phyloP scores from a whole-genome alignment of 352 stramenopile genomes.

The Elongisporangium senticosum region DNA sequence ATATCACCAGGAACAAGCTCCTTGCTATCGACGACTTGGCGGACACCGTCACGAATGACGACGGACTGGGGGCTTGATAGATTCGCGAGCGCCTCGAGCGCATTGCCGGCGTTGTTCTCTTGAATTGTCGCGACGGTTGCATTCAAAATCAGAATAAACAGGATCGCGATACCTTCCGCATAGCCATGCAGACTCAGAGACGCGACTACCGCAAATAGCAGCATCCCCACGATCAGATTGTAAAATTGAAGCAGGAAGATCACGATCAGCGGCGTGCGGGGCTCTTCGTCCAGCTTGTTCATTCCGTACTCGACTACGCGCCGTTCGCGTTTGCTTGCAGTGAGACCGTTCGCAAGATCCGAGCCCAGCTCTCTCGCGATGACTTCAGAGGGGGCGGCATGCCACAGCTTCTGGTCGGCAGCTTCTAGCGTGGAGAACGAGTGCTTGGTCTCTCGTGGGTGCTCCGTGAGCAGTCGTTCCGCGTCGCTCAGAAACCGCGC shows the following conservation, averaged over 20 bases:
- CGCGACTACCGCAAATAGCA: constrained; percentile 27
- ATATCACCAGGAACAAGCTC: constrained; percentile 54
- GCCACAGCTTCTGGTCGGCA: constrained; percentile 15
- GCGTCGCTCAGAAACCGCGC: constrained; percentile 21
- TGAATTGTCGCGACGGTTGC: constrained; percentile 30
- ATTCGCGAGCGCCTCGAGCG: constrained; percentile 31
- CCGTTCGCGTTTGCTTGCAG: constrained; percentile 8
- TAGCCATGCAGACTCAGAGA: constrained; percentile 29
- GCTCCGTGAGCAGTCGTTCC: constrained; percentile 16
- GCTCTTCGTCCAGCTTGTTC: constrained; percentile 36
- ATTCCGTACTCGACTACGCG: constrained; percentile 17
- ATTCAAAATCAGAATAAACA: constrained; percentile 43
- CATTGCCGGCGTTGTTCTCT: constrained; percentile 35
- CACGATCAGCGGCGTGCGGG: constrained; percentile 27
- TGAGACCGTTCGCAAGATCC: constrained; percentile 17
- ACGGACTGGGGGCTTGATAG: constrained; percentile 30
- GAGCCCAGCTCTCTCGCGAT: constrained; percentile 20
- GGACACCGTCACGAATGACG: constrained; percentile 28
- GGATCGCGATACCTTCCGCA: constrained; percentile 36
- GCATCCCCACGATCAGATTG: constrained; percentile 39
- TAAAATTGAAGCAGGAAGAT: constrained; percentile 48
- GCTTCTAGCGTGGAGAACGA: constrained; percentile 19
- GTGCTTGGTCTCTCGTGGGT: constrained; percentile 10
- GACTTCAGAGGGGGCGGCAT: constrained; percentile 9
- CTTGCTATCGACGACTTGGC: constrained; percentile 31